Conservation (phyloP, 1,284 basidiomycete genomes). For the Tausonia pullulans region DNA sequence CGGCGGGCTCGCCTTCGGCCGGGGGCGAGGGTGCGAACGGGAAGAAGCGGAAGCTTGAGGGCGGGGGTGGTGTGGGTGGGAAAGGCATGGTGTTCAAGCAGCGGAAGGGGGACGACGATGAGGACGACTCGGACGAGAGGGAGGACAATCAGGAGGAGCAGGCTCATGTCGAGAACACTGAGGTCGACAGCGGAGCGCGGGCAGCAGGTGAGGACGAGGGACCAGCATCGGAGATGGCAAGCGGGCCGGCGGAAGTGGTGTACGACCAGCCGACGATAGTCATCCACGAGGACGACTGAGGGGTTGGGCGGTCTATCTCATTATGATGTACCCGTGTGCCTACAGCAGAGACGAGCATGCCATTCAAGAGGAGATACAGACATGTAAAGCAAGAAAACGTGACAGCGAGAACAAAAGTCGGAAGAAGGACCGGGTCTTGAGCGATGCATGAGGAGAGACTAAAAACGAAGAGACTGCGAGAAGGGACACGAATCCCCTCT, state of each 20-base stretch:
- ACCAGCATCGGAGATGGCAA: too few species aligned
- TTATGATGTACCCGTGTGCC: too few species aligned
- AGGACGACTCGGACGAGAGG: constrained; percentile 16
- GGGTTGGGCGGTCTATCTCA: not conserved
- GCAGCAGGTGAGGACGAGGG: not conserved
- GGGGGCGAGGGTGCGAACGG: constrained; percentile 14
- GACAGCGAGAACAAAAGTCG: too few species aligned
- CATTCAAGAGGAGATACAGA: too few species aligned
- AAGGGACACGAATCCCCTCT: too few species aligned
- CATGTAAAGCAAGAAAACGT: too few species aligned
- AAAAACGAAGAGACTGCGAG: too few species aligned
- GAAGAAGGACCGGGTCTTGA: too few species aligned
- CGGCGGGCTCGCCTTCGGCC: not conserved
- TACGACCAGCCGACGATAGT: constrained; percentile 23
- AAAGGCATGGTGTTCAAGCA: constrained; percentile 23
- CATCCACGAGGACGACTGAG: constrained; percentile 33
- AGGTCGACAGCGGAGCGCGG: not conserved
- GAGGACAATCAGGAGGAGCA: constrained; percentile 9
- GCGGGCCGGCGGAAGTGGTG: not conserved
- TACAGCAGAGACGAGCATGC: too few species aligned
- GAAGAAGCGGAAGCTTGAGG: constrained; percentile 29
- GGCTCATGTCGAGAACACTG: constrained; percentile 18
- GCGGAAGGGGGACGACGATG: constrained; percentile 22
- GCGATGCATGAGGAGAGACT: too few species aligned
- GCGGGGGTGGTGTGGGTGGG: constrained; percentile 19